Evolutionary conservation across 2,329 filamentous ascomycete species (phyloP).

Genomic region (Arthrinium puccinioides): DNA sequence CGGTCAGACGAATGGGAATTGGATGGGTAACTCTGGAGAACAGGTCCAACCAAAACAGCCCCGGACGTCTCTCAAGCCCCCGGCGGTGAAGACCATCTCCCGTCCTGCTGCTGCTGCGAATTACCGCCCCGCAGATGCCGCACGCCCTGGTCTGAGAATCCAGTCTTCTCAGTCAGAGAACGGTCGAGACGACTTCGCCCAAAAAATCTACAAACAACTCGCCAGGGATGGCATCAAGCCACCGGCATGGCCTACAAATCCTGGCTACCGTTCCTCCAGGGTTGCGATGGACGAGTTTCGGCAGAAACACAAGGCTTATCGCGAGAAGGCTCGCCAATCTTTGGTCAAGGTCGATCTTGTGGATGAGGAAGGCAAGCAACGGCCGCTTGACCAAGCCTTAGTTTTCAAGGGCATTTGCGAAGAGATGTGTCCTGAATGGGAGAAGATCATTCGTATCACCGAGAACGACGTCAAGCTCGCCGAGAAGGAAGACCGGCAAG

Average conservation of each 20-base stretch:
- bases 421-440: constrained; percentile 63
- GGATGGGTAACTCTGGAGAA: constrained; percentile 8
- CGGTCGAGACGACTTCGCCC: constrained; percentile 25
- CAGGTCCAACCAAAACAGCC: constrained; percentile 11
- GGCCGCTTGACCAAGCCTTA: constrained; percentile 55
- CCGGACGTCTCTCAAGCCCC: too few species aligned
- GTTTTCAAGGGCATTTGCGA: constrained; percentile 62
- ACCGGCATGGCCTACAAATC: constrained; percentile 48
- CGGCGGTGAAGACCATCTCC: too few species aligned
- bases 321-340: constrained; percentile 47
- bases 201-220: constrained; percentile 44
- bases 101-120: too few species aligned
- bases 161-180: not conserved
- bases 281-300: constrained; percentile 46
- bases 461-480: constrained; percentile 50
- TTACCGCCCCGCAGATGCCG: too few species aligned
- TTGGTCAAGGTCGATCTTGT: constrained; percentile 54
- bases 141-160: too few species aligned
- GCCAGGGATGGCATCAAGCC: constrained; percentile 46
- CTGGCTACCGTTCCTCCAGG: constrained; percentile 44
- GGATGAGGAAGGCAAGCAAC: constrained; percentile 57
- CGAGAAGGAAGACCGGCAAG: constrained; percentile 41
- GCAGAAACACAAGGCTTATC: constrained; percentile 49
- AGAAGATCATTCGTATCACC: constrained; percentile 55
- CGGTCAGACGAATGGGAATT: constrained; percentile 9